Base-by-base conservation (phyloP, 352 stramenopile species). In the Pythium monospermum region DNA sequence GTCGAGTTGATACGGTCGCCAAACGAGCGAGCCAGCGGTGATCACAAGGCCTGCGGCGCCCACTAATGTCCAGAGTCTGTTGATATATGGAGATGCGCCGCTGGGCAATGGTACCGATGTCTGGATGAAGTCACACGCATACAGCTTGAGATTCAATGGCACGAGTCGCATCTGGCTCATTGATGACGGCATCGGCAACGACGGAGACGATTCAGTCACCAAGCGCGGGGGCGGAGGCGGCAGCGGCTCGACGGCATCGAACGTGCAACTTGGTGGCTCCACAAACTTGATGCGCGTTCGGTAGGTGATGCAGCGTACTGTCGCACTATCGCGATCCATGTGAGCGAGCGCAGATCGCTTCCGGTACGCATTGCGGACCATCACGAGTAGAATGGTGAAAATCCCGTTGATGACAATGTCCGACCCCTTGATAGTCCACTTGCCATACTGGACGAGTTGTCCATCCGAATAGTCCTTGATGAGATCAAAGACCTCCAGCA, bases 301-400 rank as follows among this genome's bases (percentile, higher is more conserved):
- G 22, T 48, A 56, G 15, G 35, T 37, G 36, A 56, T 41, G 22
- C 38, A 57, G n/a, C 22, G 31, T 10, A 53, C 46, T 53, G 13
- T 2, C 16, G n/a, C 22, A 18, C 25, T 10, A 33, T 7, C 11
- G 3, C 25, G 16, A 13, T 33, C 25, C 4, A 33, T 13, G 16
- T 5, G 18, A 6, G 19, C 18, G 6, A 27, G 26, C 15, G 12
- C 11, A 2, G 16, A 23, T 5, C 11, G 50, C 21, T 51, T 50
- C 0, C 60, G 60, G n/a, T 52, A 51, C 6, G 54, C 54, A 15
- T 68, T 68, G 3, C 60, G 60, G 3, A 57, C 10, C 6, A 68
- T 13, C 15, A 64, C 6, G 18, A 57, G 6, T 22, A 41, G 19
- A 11, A 56, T 51, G 6, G 40, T 55, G 1, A 21, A 21, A 3